Base-by-base conservation (phyloP, 352 stramenopile species). In the Globisporangium emineosum region DNA sequence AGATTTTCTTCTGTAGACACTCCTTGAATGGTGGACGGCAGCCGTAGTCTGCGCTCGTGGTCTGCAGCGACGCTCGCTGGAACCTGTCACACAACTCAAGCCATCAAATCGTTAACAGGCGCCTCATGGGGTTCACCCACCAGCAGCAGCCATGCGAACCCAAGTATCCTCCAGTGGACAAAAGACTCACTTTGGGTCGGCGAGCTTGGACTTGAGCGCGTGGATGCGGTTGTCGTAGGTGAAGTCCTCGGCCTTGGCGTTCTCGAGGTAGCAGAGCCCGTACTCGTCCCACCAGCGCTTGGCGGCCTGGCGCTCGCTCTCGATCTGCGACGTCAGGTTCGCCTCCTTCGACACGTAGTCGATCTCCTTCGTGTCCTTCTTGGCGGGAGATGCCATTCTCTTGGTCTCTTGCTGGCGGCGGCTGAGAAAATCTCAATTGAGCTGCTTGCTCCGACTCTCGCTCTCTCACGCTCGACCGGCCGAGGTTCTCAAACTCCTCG, bases 281-380 rank as follows among this genome's bases (percentile, higher is more conserved):
- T 89, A 91, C 64, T 93, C 84, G 59, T 91, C 82, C 82, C 82
- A 93, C 84, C 84, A 93, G 30, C 75, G 79, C 70, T 91, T 93
- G 54, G 82, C 82, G 2, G 82, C 80, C 55, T 84, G 82, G 8
- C 78, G 81, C 60, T 93, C 84, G 65, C 82, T 90, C 69, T 93
- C 84, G 71, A 93, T 91, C 66, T 93, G 84, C 54, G 84, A 66
- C 25, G 84, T 91, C 47, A 90, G 73, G 62, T 93, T 93, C n/a
- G 84, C 82, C 60, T 93, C 69, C 66, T 89, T 91, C 50, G 84
- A 90, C 60, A 93, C 82, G 62, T 91, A 93, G 67, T 93, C 84
- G 62, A 90, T 70, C 72, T 91, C 84, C 65, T 93, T 92, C 17
- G 64, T 56, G 63, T 80, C 77, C 13, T 70, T 76, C 64, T 86